Percentiles rank a stretch among this genome's conserved stretches.
Evolutionary conservation across 176 grass and related monocot genomes (phyloP).

Genomic region (Echinochloa phyllopogon): DNA sequence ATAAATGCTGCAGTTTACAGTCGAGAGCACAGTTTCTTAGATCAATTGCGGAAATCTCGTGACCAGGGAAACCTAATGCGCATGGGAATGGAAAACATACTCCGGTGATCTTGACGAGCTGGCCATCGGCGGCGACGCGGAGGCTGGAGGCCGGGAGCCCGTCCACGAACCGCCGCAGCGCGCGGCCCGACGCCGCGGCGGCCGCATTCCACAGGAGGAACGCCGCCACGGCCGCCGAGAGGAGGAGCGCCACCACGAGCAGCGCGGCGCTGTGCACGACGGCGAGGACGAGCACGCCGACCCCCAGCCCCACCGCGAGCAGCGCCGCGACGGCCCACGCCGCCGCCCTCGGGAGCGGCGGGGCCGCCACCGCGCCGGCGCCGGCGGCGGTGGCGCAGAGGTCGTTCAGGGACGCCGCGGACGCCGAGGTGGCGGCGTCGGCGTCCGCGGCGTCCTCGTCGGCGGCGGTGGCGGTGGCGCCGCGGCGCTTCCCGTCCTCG

Average conservation of each 20-base stretch:
- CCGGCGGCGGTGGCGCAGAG: slow-evolving; percentile 50
- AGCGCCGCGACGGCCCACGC: slow-evolving; percentile 62
- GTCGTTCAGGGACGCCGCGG: slow-evolving; percentile 58
- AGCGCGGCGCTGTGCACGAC: slow-evolving; percentile 74
- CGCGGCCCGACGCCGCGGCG: slow-evolving; percentile 56
- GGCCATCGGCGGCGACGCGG: slow-evolving; percentile 67
- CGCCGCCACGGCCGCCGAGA: slow-evolving; percentile 54
- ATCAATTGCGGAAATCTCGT: neutral
- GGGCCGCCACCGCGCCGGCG: neutral
- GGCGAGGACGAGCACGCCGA: slow-evolving; percentile 76
- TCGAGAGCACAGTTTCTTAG: neutral
- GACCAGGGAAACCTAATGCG: neutral
- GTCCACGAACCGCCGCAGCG: slow-evolving; percentile 64
- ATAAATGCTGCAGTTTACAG: neutral
- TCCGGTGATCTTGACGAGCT: slow-evolving; percentile 92
- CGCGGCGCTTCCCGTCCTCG: slow-evolving; percentile 27
- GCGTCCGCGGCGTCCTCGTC: neutral
- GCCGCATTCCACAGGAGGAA: slow-evolving; percentile 86
- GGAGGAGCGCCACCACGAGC: slow-evolving; percentile 54
- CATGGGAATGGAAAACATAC: slow-evolving; percentile 36
- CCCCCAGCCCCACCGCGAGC: slow-evolving; percentile 69
- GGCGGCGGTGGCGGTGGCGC: slow-evolving; percentile 29
- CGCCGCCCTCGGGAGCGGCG: slow-evolving; percentile 58
- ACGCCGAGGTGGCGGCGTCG: neutral
- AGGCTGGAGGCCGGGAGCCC: slow-evolving; percentile 66